Evolutionary conservation across 148 eudicot species (phyloP).

Genomic region (Chenopodium formosanum): DNA sequence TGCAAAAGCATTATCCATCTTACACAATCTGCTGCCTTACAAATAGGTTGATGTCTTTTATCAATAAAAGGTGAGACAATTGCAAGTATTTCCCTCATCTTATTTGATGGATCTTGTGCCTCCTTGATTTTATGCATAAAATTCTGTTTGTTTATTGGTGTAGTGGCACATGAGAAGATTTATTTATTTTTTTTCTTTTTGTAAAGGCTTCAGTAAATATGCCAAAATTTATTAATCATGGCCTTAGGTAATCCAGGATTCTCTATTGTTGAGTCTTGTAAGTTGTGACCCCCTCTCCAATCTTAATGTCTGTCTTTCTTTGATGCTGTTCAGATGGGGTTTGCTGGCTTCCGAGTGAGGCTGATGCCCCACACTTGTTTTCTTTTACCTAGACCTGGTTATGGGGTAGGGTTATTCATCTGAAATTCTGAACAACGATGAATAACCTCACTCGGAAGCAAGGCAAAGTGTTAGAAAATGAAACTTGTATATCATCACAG

Average conservation of each 20-base stretch:
- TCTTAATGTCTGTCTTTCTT: background rate
- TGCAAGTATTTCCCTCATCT: background rate
- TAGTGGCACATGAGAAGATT: too few relatives aligned
- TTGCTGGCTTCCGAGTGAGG: background rate
- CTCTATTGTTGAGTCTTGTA: too few relatives aligned
- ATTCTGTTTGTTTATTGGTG: background rate
- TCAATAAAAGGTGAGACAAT: slow-evolving; percentile 65
- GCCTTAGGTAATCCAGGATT: too few relatives aligned
- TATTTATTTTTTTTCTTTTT: too few relatives aligned
- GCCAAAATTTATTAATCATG: too few relatives aligned
- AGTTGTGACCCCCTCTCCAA: too few relatives aligned
- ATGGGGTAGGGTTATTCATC: too few relatives aligned
- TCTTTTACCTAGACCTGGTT: background rate
- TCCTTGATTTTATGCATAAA: background rate
- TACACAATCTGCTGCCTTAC: slow-evolving; percentile 80
- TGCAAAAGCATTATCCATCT: slow-evolving; percentile 66
- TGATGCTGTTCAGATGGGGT: background rate
- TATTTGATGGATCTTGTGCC: background rate
- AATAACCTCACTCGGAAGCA: too few relatives aligned
- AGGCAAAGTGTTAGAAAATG: too few relatives aligned
- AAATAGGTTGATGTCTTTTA: slow-evolving; percentile 73
- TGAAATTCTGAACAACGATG: too few relatives aligned
- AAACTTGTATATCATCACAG: too few relatives aligned
- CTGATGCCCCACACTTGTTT: background rate
- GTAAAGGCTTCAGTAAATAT: too few relatives aligned